Percentiles rank a stretch among this genome's conserved stretches.
Evolutionary conservation across 1,284 basidiomycete species (phyloP).

Genomic region (Rhodotorula sp.): DNA sequence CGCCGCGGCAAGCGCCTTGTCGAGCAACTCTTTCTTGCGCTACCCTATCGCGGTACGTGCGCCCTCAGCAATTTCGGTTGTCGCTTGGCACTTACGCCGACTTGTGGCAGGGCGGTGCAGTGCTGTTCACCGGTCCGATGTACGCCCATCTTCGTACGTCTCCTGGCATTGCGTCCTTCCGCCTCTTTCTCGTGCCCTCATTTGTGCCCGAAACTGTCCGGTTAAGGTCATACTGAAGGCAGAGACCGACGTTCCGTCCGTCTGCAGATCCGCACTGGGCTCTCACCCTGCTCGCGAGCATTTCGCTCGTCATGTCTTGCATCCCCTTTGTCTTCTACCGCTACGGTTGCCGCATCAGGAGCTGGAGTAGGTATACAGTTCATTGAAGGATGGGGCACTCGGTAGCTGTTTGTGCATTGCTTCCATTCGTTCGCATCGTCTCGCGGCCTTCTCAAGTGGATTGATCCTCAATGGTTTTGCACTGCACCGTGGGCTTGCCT

Average conservation of each 20-base stretch:
- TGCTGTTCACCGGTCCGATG: constrained; percentile 24
- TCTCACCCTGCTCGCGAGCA: constrained; percentile 14
- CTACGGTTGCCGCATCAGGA: not conserved
- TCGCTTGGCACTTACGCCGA: not conserved
- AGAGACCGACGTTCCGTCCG: no score
- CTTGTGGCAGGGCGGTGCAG: constrained; percentile 3
- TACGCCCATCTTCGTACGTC: constrained; percentile 1
- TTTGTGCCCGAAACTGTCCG: no score
- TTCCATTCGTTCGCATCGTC: no score
- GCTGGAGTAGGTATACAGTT: constrained; percentile 6
- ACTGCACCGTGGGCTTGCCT: no score
- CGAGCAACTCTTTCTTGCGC: constrained; percentile 14
- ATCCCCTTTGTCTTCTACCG: constrained; percentile 6
- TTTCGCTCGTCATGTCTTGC: constrained; percentile 3
- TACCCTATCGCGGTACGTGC: constrained; percentile 13
- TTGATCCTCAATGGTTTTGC: no score
- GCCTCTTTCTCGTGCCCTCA: not conserved
- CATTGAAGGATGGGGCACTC: not conserved
- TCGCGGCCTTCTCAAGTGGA: no score
- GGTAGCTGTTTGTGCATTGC: no score
- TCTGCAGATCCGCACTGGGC: constrained; percentile 5
- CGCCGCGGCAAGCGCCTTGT: constrained; percentile 13
- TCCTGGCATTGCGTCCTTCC: no score
- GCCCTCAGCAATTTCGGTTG: no score
- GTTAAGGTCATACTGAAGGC: not conserved